Evolutionary conservation across 202 grass and related monocot genomes (phyloP).

Genomic region (Carex arenaria): DNA sequence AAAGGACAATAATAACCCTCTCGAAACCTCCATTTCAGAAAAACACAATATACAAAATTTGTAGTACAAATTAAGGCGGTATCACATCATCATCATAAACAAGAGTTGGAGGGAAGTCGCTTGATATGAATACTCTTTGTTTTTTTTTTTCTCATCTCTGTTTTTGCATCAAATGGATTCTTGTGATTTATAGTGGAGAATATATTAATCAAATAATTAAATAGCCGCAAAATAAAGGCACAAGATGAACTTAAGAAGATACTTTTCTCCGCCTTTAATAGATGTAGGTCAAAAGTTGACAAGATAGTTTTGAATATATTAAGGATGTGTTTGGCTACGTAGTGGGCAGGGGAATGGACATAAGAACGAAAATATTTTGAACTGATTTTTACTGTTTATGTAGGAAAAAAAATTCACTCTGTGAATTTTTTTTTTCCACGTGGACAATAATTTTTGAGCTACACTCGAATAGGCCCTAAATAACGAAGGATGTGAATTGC

Average conservation of each 20-base stretch:
- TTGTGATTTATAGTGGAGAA: not conserved
- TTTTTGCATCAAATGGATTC: not conserved
- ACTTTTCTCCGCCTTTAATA: no score
- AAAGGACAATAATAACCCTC: not conserved
- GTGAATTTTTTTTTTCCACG: no score
- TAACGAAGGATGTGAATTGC: not conserved
- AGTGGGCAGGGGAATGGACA: no score
- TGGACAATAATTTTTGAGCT: no score
- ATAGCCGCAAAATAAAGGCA: not conserved
- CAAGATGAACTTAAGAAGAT: not conserved
- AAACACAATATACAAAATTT: not conserved
- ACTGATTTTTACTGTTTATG: no score
- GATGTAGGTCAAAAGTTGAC: no score
- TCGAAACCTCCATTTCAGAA: not conserved
- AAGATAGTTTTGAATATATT: no score
- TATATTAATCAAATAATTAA: not conserved
- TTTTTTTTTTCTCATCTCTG: not conserved
- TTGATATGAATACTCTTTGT: not conserved
- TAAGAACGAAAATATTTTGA: no score
- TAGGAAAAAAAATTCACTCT: no score
- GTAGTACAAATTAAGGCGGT: slow-evolving; percentile 4
- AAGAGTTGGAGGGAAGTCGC: slow-evolving; percentile 18
- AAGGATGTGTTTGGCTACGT: no score
- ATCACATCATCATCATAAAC: slow-evolving; percentile 24
- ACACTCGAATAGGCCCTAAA: no score